These are phyloP conservation scores for Tetrahymena elliotti DNA, from an alignment of 73 alveolate species.

Conservation along the genomic window DNA sequence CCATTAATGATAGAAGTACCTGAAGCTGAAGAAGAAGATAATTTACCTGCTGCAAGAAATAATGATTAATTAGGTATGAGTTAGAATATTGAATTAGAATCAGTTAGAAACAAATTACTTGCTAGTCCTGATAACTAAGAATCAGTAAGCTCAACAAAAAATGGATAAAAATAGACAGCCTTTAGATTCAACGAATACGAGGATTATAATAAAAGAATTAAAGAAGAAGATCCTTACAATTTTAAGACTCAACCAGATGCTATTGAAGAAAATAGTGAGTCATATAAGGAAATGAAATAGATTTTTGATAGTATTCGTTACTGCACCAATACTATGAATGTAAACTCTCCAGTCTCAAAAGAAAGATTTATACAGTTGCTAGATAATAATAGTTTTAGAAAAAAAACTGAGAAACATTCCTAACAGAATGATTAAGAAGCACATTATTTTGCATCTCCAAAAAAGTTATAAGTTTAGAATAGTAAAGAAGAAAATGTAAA, in stretches of 20 bases:
- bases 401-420: neutral
- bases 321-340: neutral
- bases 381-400: neutral
- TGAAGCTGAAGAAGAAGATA: neutral
- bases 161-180: neutral
- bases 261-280: neutral
- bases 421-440: neutral
- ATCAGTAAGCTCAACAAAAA: neutral
- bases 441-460: neutral
- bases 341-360: neutral
- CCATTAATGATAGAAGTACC: neutral
- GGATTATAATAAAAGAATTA: neutral
- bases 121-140: neutral
- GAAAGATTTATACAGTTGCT: neutral
- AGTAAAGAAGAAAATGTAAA: neutral
- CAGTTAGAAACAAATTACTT: neutral
- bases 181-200: neutral
- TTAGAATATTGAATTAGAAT: neutral
- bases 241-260: neutral
- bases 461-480: neutral
- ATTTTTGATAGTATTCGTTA: neutral
- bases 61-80: neutral
- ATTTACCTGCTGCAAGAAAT: neutral
- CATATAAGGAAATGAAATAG: neutral
- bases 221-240: neutral